Conservation (phyloP, 352 stramenopile genomes). For the Phytophthora pini region DNA sequence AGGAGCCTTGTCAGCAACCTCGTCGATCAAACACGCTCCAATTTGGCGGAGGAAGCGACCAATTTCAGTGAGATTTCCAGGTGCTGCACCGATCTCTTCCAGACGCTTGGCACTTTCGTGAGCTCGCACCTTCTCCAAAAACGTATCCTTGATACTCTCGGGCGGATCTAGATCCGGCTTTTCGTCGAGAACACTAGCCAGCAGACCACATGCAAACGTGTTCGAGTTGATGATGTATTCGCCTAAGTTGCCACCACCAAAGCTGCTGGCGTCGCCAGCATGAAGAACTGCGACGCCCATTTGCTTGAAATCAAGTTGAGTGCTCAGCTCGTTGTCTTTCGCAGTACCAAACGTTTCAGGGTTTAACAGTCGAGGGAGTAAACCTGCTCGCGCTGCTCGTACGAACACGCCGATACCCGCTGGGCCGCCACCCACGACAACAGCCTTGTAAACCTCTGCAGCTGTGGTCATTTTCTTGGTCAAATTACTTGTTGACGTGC, state of each 20-base stretch:
- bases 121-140: slow-evolving; percentile 60
- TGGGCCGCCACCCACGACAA: slow-evolving; percentile 74
- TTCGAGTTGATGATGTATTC: slow-evolving; percentile 89
- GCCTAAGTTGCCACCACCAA: slow-evolving; percentile 76
- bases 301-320: slow-evolving; percentile 49
- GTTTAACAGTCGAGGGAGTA: slow-evolving; percentile 58
- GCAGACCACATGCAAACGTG: slow-evolving; percentile 77
- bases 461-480: slow-evolving; percentile 19
- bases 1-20: slow-evolving; percentile 46
- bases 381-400: slow-evolving; percentile 68
- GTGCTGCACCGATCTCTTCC: slow-evolving; percentile 56
- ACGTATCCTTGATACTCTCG: slow-evolving; percentile 78
- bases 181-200: slow-evolving; percentile 81
- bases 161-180: slow-evolving; percentile 77
- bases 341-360: slow-evolving; percentile 48
- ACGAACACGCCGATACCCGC: slow-evolving; percentile 82
- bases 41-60: slow-evolving; percentile 72
- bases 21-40: slow-evolving; percentile 48
- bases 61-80: slow-evolving; percentile 64
- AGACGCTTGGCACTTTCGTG: slow-evolving; percentile 66
- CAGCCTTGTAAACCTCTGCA: slow-evolving; percentile 68
- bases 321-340: slow-evolving; percentile 48
- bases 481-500: not conserved
- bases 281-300: slow-evolving; percentile 74
- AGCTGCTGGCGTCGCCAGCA: slow-evolving; percentile 52